phyloP scores from a whole-genome alignment of 257 asterid species.

The Cinchona pubescens region DNA sequence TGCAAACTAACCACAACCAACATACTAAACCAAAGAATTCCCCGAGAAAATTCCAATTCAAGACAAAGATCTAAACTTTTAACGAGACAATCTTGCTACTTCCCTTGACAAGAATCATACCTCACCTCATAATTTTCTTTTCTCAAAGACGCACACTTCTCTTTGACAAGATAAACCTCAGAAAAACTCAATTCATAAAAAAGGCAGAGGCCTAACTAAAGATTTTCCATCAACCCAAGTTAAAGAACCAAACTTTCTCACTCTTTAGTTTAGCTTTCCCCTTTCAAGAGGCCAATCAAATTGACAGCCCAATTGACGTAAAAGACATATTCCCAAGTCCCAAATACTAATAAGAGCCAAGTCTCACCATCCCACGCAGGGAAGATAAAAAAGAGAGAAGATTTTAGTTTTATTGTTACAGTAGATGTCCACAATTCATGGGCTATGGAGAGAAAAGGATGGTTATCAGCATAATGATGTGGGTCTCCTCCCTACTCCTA shows the following conservation, averaged over 20 bases:
- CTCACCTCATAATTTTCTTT: neutral
- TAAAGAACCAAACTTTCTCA: neutral
- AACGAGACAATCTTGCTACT: neutral
- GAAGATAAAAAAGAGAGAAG: neutral
- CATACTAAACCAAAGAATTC: neutral
- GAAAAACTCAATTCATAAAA: neutral
- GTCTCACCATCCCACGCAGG: neutral
- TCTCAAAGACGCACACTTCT: neutral
- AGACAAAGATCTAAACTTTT: neutral
- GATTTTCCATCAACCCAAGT: conserved; percentile 2
- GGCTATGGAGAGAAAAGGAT: neutral
- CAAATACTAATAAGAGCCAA: neutral
- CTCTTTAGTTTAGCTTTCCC: neutral
- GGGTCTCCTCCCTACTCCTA: neutral
- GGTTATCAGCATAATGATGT: conserved; percentile 2
- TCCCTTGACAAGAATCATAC: neutral
- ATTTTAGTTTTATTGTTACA: neutral
- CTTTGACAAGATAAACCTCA: neutral
- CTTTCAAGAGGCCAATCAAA: neutral
- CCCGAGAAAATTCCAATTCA: neutral
- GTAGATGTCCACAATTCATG: neutral
- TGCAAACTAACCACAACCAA: neutral
- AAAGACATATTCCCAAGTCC: neutral
- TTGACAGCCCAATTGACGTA: neutral
- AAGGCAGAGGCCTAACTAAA: conserved; percentile 4